Evolutionary conservation across 768 basidiomycete species (phyloP).

Genomic region (Lactarius quietus): DNA sequence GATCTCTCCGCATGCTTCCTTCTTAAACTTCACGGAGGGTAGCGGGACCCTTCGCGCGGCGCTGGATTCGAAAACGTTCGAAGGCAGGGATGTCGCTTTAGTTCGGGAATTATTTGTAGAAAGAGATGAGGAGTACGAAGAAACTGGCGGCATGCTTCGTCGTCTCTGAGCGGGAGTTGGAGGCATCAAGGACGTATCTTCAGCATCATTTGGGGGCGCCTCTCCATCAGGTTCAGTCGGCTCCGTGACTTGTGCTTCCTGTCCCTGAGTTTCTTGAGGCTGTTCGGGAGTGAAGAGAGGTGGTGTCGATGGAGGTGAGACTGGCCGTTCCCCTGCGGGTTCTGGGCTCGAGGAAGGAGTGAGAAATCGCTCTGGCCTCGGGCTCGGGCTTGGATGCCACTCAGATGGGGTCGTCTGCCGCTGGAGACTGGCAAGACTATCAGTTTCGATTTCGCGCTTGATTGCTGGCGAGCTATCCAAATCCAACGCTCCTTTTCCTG

Average conservation of each 20-base stretch:
- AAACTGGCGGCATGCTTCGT: background rate
- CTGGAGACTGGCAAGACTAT: background rate
- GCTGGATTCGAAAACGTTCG: background rate
- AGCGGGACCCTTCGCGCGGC: conserved; percentile 9
- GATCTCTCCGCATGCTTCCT: conserved; percentile 18
- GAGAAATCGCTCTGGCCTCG: background rate
- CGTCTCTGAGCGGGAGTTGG: background rate
- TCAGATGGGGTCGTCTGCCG: conserved; percentile 19
- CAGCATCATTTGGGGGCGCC: background rate
- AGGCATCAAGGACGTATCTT: background rate
- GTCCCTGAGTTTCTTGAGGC: background rate
- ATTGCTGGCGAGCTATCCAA: conserved; percentile 8
- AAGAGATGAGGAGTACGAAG: background rate
- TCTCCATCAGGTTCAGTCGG: background rate
- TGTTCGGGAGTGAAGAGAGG: conserved; percentile 8
- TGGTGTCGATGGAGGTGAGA: conserved; percentile 8
- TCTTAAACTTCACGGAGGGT: conserved; percentile 1
- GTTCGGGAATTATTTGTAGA: background rate
- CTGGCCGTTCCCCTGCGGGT: background rate
- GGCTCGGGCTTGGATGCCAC: conserved; percentile 9
- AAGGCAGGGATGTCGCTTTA: conserved; percentile 12
- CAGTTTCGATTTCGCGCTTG: background rate
- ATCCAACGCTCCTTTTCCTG: conserved; percentile 15
- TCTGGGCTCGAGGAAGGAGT: conserved; percentile 1
- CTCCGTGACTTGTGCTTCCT: background rate